Conservation (phyloP, 805 yeast genomes). For the Lachancea sp. region DNA sequence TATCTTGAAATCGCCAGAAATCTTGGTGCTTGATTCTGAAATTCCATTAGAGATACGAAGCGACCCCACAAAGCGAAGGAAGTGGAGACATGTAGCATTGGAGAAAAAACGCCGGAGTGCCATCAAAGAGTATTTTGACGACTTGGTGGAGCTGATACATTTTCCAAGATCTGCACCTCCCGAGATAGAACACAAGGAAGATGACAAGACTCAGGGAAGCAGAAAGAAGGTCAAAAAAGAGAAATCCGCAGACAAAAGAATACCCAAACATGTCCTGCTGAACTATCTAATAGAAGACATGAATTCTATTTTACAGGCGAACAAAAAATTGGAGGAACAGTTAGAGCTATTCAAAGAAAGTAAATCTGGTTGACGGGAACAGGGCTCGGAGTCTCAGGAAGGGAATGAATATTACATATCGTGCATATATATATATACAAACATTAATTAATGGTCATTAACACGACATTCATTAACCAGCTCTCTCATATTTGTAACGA, state of each 20-base stretch:
- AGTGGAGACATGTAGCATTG: conserved; percentile 32
- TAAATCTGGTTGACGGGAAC: background rate
- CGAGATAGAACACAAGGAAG: background rate
- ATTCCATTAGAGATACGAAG: conserved; percentile 18
- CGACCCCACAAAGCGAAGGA: conserved; percentile 19
- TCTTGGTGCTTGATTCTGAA: conserved; percentile 18
- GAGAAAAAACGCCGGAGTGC: conserved; percentile 29
- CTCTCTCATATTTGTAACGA: background rate
- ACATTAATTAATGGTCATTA: background rate
- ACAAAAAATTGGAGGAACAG: conserved; percentile 20
- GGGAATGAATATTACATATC: too few relatives aligned
- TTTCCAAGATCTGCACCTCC: conserved; percentile 13
- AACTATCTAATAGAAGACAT: conserved; percentile 29
- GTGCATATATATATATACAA: too few relatives aligned
- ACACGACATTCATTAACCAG: background rate
- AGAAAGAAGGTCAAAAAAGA: conserved; percentile 5
- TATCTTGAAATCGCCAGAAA: conserved; percentile 20
- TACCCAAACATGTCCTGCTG: conserved; percentile 30
- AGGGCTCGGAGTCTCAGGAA: background rate
- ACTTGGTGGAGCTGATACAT: conserved; percentile 20
- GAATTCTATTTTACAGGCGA: conserved; percentile 22
- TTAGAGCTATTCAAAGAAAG: background rate
- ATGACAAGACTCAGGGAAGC: background rate
- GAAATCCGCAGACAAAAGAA: conserved; percentile 19
- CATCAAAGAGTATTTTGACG: conserved; percentile 27